Evolutionary conservation across 176 grass and related monocot species (phyloP), one percentile per base, ranked within the genome.

Genomic region (Secale cereale): DNA sequence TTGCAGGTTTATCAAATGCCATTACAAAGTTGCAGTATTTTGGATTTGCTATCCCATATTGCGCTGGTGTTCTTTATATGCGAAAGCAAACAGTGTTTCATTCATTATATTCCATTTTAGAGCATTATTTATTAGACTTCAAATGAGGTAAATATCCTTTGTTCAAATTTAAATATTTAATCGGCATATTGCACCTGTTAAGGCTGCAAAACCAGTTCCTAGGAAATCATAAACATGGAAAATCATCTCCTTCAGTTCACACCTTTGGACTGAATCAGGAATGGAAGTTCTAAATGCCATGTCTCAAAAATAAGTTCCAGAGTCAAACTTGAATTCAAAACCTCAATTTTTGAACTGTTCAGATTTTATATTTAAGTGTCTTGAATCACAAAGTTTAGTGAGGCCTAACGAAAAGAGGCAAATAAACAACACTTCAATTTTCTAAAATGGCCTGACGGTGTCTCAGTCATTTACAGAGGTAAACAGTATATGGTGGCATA

Each of bases 401-500:
- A 71, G 19, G 27, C 19, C 1, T 8, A 63, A 43, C 11, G 13
- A 52, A 48, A 48, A 76, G 3, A 31, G 10, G 1, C 20, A 52
- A 50, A 83, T 70, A 28, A 70, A 59, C 4, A 79, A 78, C 59
- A 77, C 31, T 23, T 59, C 29, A 54, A 35, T 64, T 74, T 66
- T 66, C 39, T 48, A 80, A n/a, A 66, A 48, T 65, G 61, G 0
- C 12, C 77, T 7, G 5, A 79, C 5, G 9, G 59, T 4, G 59
- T 59, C 75, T 20, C 52, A 26, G 65, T 76, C 43, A 81, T 52
- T 85, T 33, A 50, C 30, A 78, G 10, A 63, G 40, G 32, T 62
- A 54, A 46, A 86, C 41, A 10, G 76, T 56, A 77, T 74, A 64
- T 33, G 32, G 10, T 73, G 56, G 36, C 28, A 84, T 23, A 13